Evolutionary conservation across 805 yeast species (phyloP).

Genomic region (Wickerhamomyces silvicola): DNA sequence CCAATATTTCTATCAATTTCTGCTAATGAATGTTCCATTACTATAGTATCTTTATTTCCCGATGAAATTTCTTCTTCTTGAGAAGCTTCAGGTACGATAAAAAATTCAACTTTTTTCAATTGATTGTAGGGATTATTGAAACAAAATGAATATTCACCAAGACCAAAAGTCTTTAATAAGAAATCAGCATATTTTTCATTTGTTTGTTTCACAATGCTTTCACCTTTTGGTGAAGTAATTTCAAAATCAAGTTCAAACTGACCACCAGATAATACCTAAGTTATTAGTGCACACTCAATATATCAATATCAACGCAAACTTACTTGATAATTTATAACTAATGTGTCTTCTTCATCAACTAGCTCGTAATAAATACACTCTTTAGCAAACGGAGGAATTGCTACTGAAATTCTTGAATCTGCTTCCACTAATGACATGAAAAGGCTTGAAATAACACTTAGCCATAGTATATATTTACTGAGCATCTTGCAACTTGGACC

Average conservation of each 20-base stretch:
- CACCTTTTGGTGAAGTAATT: slow-evolving; percentile 49
- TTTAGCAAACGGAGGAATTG: slow-evolving; percentile 31
- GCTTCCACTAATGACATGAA: slow-evolving; percentile 3
- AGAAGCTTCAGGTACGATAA: slow-evolving; percentile 44
- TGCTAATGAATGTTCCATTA: slow-evolving; percentile 47
- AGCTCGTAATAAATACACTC: slow-evolving; percentile 37
- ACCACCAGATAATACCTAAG: slow-evolving; percentile 61
- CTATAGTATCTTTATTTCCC: slow-evolving; percentile 41
- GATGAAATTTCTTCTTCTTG: slow-evolving; percentile 24
- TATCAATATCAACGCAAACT: no score
- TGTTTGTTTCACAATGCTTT: slow-evolving; percentile 40
- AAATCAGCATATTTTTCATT: slow-evolving; percentile 63
- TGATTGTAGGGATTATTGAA: slow-evolving; percentile 60
- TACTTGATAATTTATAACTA: slow-evolving; percentile 40
- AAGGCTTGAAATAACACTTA: background rate
- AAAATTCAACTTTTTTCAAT: slow-evolving; percentile 58
- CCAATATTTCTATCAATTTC: slow-evolving; percentile 55
- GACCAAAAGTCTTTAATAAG: slow-evolving; percentile 46
- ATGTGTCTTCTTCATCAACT: slow-evolving; percentile 29
- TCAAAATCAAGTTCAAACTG: slow-evolving; percentile 61
- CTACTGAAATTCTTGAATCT: slow-evolving; percentile 17
- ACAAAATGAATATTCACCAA: slow-evolving; percentile 63
- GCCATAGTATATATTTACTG: no score
- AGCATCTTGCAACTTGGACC: no score
- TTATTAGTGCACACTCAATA: no score